Evolutionary conservation across 1,284 basidiomycete species (phyloP).

Genomic region (Heterobasidion occidentale): DNA sequence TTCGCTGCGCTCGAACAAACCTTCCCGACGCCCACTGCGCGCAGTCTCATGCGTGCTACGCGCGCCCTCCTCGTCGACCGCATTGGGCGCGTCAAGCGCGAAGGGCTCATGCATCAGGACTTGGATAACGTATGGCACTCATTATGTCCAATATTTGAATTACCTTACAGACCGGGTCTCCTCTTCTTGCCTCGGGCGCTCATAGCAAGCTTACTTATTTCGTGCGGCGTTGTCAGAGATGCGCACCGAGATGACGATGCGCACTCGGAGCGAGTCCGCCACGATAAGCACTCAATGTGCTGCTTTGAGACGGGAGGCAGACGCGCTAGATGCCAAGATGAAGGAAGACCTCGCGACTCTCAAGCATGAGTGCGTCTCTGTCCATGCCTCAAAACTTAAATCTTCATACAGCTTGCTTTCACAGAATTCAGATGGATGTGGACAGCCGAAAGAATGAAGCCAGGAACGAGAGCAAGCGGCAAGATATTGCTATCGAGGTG

Average conservation of each 20-base stretch:
- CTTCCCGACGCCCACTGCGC: slow-evolving; percentile 63
- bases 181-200: background rate
- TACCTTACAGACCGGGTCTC: background rate
- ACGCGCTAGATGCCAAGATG: slow-evolving; percentile 83
- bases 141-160: background rate
- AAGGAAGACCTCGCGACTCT: slow-evolving; percentile 87
- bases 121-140: slow-evolving; percentile 74
- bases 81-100: slow-evolving; percentile 64
- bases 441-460: slow-evolving; percentile 92
- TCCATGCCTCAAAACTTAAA: background rate
- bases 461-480: slow-evolving; percentile 80
- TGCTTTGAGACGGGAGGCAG: slow-evolving; percentile 82
- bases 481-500: slow-evolving; percentile 89
- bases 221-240: slow-evolving; percentile 90
- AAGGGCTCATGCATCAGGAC: slow-evolving; percentile 78
- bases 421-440: slow-evolving; percentile 90
- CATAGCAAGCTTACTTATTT: slow-evolving; percentile 92
- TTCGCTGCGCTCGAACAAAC: slow-evolving; percentile 59
- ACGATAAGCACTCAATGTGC: slow-evolving; percentile 70
- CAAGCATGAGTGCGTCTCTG: slow-evolving; percentile 77
- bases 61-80: slow-evolving; percentile 74
- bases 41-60: slow-evolving; percentile 83
- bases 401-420: background rate
- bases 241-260: slow-evolving; percentile 80
- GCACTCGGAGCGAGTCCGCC: slow-evolving; percentile 81